Evolutionary conservation across 2,329 filamentous ascomycete genomes (phyloP).

Genomic region (Rosellinia necatrix): DNA sequence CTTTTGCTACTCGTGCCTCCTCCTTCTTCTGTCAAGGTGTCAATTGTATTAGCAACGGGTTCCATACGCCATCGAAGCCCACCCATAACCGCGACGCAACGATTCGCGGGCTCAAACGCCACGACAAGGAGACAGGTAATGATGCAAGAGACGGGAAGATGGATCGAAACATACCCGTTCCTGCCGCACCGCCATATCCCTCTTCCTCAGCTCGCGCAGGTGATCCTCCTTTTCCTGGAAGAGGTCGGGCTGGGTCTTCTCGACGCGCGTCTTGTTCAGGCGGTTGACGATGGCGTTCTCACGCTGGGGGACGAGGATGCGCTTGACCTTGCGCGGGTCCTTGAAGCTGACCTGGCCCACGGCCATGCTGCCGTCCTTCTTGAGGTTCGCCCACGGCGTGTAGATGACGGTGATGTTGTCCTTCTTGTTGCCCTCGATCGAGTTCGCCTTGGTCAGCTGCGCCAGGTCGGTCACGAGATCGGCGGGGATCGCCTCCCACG

Average conservation of each 20-base stretch:
- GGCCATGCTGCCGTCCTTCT: slow-evolving; percentile 95
- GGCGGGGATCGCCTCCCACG: slow-evolving; percentile 81
- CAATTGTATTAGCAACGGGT: slow-evolving; percentile 1
- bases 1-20: slow-evolving; percentile 72
- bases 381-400: slow-evolving; percentile 95
- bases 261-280: slow-evolving; percentile 94
- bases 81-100: background rate
- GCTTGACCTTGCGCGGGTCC: slow-evolving; percentile 82
- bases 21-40: slow-evolving; percentile 67
- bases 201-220: slow-evolving; percentile 70
- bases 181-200: slow-evolving; percentile 67
- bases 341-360: slow-evolving; percentile 95
- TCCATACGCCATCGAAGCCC: background rate
- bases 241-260: slow-evolving; percentile 87
- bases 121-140: background rate
- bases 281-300: slow-evolving; percentile 94
- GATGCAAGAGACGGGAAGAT: background rate
- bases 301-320: slow-evolving; percentile 76
- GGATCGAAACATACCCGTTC: slow-evolving; percentile 57
- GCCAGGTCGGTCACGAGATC: slow-evolving; percentile 83
- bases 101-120: background rate
- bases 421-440: slow-evolving; percentile 99
- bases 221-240: slow-evolving; percentile 80
- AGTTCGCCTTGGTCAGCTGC: slow-evolving; percentile 98
- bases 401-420: slow-evolving; percentile 97